Evolutionary conservation across 169 alveolate species (phyloP).

Genomic region (Cryptosporidium ubiquitum): DNA sequence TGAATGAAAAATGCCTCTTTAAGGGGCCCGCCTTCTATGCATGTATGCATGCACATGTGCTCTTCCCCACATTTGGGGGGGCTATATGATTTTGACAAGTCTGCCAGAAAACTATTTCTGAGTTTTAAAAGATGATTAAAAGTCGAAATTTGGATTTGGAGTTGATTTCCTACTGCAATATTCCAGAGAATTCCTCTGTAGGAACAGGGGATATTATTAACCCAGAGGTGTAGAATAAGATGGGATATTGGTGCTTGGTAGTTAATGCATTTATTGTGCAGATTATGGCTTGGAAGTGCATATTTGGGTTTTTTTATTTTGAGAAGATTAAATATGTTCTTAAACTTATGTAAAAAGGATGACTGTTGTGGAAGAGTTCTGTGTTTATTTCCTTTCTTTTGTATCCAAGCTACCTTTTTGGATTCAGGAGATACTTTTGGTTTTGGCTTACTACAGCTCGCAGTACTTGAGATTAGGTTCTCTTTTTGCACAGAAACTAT

Average conservation of each 20-base stretch:
- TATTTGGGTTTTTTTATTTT: not conserved
- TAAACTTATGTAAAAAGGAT: not conserved
- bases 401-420: not conserved
- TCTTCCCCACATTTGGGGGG: not conserved
- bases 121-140: constrained; percentile 9
- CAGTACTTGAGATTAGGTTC: not conserved
- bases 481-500: not conserved
- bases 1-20: constrained; percentile 44
- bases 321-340: not conserved
- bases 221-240: constrained; percentile 45
- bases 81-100: not conserved
- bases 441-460: not conserved
- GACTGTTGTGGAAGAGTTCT: not conserved
- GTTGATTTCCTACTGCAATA: constrained; percentile 40
- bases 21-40: constrained; percentile 40
- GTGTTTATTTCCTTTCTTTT: not conserved
- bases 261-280: constrained; percentile 8
- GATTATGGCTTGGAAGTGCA: constrained; percentile 21
- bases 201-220: constrained; percentile 38
- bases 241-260: constrained; percentile 70
- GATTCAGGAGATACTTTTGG: not conserved
- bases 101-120: not conserved
- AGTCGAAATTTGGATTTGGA: constrained; percentile 13
- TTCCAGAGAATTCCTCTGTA: constrained; percentile 63
- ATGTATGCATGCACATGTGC: constrained; percentile 5